Base-by-base conservation (phyloP, 192 early-diverging fungal genomes). In the Umbelopsis vinacea region DNA sequence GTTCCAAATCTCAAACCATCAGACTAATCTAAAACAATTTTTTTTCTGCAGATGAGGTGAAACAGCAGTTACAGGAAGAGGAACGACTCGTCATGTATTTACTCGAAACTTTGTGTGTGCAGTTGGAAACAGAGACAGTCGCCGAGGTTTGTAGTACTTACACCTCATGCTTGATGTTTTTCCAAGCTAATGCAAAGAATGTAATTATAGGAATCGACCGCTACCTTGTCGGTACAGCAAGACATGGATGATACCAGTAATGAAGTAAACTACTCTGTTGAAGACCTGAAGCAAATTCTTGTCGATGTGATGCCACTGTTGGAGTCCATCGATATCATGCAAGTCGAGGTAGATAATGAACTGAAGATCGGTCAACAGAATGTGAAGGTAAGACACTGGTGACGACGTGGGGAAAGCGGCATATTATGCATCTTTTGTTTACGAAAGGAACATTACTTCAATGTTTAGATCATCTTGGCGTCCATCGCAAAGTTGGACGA, bases 331-430 rank as follows among this genome's bases (percentile, higher is more conserved):
- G 47, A 48, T 24, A 79, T 76, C 26, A 54, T 79, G 23, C 77
- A 82, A 71, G 67, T 70, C 6, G 78, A 82, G 15, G 75, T 52
- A 46, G 72, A 79, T 26, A 76, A 82, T 67, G 72, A 72, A 57
- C 29, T 75, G 12, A 72, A 76, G 17, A 66, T 70, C 29, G 72
- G 71, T 19, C 74, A 76, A 40, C 66, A 68, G 21, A 82, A 67
- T 54, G 81, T 78, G 6, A 82, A 82, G 68, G 72, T 81, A 46
- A 46, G 26, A 43, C 11, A 29, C 40, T 43, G 40, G 6, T 43
- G 40, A 43, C 40, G 8, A 29, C 3, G 29, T 29, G 29, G 29
- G 29, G 29, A 29, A 29, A 29, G 29, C 29, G 29, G 29, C 29
- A 3, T 29, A 29, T 29, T 29, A 29, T 29, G 29, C 29, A 29